Evolutionary conservation across 306 rosid genomes (phyloP).

Genomic region (Castanospermum australe): DNA sequence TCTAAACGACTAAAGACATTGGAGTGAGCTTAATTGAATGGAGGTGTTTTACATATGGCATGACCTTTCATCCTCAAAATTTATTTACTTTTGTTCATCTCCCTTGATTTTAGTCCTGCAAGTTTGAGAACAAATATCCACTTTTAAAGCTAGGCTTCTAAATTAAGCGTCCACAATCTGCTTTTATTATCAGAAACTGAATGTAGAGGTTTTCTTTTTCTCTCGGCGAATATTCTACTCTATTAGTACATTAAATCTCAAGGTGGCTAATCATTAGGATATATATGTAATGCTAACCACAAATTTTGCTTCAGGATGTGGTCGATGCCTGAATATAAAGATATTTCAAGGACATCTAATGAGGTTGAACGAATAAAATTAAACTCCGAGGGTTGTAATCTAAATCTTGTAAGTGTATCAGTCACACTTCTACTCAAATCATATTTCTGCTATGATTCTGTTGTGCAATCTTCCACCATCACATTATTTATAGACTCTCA

Average conservation of each 20-base stretch:
- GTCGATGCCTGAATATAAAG: slow-evolving; percentile 54
- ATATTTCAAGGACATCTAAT: slow-evolving; percentile 42
- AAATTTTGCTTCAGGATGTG: slow-evolving; percentile 61
- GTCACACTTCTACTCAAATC: slow-evolving; percentile 2
- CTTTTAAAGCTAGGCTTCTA: neutral
- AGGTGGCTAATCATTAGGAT: slow-evolving; percentile 3
- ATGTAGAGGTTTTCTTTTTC: neutral
- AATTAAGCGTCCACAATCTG: slow-evolving; percentile 3
- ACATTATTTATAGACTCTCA: neutral
- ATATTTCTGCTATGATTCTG: neutral
- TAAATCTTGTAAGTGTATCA: slow-evolving; percentile 55
- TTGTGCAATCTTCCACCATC: neutral
- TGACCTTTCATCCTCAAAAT: neutral
- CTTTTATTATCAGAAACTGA: neutral
- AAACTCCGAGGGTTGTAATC: slow-evolving; percentile 46
- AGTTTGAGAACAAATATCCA: neutral
- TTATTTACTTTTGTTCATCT: neutral
- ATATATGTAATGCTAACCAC: slow-evolving; percentile 22
- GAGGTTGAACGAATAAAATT: slow-evolving; percentile 40
- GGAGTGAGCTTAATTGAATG: neutral
- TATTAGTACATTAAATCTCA: slow-evolving; percentile 10
- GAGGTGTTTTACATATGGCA: neutral
- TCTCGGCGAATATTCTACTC: neutral
- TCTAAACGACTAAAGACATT: neutral
- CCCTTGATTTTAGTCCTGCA: neutral